phyloP scores from a whole-genome alignment of 1,284 basidiomycete genomes.

The Laetiporus sulphureus region DNA sequence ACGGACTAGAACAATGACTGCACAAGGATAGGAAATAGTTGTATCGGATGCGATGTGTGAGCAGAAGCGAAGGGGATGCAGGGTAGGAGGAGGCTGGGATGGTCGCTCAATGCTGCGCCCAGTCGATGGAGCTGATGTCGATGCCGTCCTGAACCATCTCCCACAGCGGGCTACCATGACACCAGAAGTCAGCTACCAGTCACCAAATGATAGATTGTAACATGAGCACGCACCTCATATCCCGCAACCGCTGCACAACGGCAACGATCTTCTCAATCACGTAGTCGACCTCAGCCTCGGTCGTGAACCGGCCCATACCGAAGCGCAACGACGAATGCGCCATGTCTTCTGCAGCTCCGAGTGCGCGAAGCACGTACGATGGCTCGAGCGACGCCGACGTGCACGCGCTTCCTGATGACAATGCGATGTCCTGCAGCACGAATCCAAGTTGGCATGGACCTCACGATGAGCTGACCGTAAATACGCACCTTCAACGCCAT shows the following conservation, averaged over 20 bases:
- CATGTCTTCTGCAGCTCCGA: conserved; percentile 97
- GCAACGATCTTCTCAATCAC: conserved; percentile 86
- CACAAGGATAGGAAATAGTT: no score
- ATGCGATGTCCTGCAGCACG: conserved; percentile 90
- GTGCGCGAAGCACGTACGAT: conserved; percentile 94
- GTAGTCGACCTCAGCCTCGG: conserved; percentile 94
- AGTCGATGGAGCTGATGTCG: conserved; percentile 89
- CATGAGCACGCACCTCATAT: conserved; percentile 51
- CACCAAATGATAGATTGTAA: conserved; percentile 3
- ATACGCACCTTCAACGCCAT: conserved; percentile 97
- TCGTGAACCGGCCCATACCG: conserved; percentile 97
- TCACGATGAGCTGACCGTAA: no score
- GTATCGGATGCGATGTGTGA: no score
- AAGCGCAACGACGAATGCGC: conserved; percentile 98
- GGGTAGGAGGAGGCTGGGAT: no score
- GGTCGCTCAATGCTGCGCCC: conserved; percentile 64
- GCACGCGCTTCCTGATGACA: conserved; percentile 97
- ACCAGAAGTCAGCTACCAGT: conserved; percentile 4
- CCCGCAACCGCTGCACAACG: conserved; percentile 72
- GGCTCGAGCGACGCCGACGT: conserved; percentile 98
- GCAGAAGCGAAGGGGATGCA: no score
- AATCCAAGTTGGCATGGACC: no score
- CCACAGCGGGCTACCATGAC: conserved; percentile 94
- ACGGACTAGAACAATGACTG: no score
- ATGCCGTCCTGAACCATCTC: conserved; percentile 99